phyloP scores from a whole-genome alignment of 2,329 filamentous ascomycete species.

The Tolypocladium album region DNA sequence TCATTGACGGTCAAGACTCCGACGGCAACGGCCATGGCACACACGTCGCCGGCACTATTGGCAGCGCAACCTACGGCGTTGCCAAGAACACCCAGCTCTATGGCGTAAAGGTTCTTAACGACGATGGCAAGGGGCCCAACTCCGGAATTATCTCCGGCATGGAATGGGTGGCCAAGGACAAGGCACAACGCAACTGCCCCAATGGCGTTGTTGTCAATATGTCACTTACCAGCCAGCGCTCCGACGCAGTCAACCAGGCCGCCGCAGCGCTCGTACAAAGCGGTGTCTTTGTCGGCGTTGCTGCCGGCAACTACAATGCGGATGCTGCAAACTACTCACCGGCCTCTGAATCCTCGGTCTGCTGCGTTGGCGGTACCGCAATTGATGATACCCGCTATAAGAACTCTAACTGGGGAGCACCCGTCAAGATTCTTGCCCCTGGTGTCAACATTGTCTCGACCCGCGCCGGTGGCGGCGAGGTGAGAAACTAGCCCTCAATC shows the following conservation, averaged over 20 bases:
- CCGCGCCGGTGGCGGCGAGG: slow-evolving; percentile 27
- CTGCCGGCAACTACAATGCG: slow-evolving; percentile 35
- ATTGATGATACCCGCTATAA: slow-evolving; percentile 21
- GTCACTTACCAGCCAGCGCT: slow-evolving; percentile 35
- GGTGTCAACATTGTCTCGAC: slow-evolving; percentile 30
- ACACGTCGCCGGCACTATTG: slow-evolving; percentile 24
- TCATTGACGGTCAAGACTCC: slow-evolving; percentile 14
- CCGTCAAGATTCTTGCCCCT: slow-evolving; percentile 35
- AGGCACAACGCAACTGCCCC: slow-evolving; percentile 21
- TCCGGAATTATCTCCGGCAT: slow-evolving; percentile 29
- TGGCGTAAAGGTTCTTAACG: slow-evolving; percentile 26
- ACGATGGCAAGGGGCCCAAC: slow-evolving; percentile 20
- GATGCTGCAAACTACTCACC: slow-evolving; percentile 30
- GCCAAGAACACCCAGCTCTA: slow-evolving; percentile 25
- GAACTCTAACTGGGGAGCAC: slow-evolving; percentile 35
- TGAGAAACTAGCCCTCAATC: background rate
- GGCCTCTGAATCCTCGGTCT: slow-evolving; percentile 28
- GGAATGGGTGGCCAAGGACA: slow-evolving; percentile 25
- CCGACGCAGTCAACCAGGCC: slow-evolving; percentile 32
- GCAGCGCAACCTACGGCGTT: slow-evolving; percentile 24
- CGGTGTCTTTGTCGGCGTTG: slow-evolving; percentile 38
- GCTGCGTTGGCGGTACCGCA: slow-evolving; percentile 34
- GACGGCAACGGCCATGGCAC: slow-evolving; percentile 25
- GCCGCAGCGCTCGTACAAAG: slow-evolving; percentile 27
- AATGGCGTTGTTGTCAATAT: slow-evolving; percentile 36